These are phyloP conservation scores for Colletotrichum sp. DNA, from an alignment of 2,329 filamentous ascomycete species.

Conservation along the genomic window DNA sequence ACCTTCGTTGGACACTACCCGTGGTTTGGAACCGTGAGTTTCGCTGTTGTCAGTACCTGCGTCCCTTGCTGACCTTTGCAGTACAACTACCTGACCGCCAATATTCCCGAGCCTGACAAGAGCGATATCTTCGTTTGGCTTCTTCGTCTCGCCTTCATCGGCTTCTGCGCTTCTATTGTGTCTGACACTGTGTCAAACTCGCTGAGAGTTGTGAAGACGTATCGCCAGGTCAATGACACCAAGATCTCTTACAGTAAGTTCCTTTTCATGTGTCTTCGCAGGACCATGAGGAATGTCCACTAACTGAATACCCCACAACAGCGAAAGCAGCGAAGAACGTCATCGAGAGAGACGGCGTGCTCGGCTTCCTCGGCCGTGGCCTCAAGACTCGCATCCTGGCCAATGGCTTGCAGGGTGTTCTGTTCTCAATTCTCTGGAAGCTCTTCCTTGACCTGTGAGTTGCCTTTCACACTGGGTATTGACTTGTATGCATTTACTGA, in stretches of 20 bases:
- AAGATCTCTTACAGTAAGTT: slow-evolving; percentile 49
- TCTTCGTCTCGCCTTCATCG: slow-evolving; percentile 46
- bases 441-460: slow-evolving; percentile 52
- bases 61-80: slow-evolving; percentile 20
- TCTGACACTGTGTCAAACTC: slow-evolving; percentile 54
- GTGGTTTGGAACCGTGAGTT: slow-evolving; percentile 51
- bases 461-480: background rate
- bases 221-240: slow-evolving; percentile 53
- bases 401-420: slow-evolving; percentile 50
- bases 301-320: slow-evolving; percentile 16
- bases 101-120: slow-evolving; percentile 43
- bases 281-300: background rate
- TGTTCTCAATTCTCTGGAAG: slow-evolving; percentile 56
- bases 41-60: background rate
- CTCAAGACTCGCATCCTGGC: slow-evolving; percentile 52
- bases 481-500: background rate
- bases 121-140: slow-evolving; percentile 46
- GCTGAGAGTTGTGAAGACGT: slow-evolving; percentile 52
- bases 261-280: fast-evolving
- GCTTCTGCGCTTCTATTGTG: slow-evolving; percentile 48
- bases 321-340: slow-evolving; percentile 47
- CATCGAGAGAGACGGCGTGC: slow-evolving; percentile 43
- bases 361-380: slow-evolving; percentile 48
- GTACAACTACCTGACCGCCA: slow-evolving; percentile 48
- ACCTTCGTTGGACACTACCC: slow-evolving; percentile 55